Evolutionary conservation across 805 yeast species (phyloP).

Genomic region (Candida suzukii): DNA sequence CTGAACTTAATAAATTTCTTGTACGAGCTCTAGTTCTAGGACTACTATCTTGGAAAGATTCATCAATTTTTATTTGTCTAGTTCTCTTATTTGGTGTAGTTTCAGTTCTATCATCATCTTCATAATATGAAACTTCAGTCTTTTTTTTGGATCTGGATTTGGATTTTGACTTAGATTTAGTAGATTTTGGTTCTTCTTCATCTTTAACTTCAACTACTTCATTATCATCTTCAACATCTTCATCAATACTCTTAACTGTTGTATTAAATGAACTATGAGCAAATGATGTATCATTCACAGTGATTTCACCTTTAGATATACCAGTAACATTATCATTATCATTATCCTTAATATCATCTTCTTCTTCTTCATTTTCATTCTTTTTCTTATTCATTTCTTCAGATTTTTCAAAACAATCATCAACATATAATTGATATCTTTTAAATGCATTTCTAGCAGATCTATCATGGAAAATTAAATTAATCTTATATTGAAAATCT

Average conservation of each 20-base stretch:
- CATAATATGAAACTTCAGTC: constrained; percentile 9
- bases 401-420: constrained; percentile 17
- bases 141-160: constrained; percentile 10
- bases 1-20: no score
- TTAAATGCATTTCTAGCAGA: constrained; percentile 16
- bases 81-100: constrained; percentile 6
- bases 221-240: not conserved
- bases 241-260: not conserved
- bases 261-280: not conserved
- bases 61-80: constrained; percentile 4
- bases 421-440: constrained; percentile 18
- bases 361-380: constrained; percentile 2
- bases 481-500: constrained; percentile 12
- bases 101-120: constrained; percentile 7
- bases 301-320: no score
- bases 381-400: constrained; percentile 5
- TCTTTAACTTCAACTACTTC: not conserved
- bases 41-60: not conserved
- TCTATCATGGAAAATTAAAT: constrained; percentile 7
- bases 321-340: no score
- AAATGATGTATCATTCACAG: no score
- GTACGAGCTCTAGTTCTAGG: not conserved
- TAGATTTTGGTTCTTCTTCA: not conserved
- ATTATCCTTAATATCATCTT: no score
- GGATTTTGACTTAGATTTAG: constrained; percentile 1